Base-by-base conservation (phyloP, 495 filamentous ascomycete species). In the Lepidopterella palustris region DNA sequence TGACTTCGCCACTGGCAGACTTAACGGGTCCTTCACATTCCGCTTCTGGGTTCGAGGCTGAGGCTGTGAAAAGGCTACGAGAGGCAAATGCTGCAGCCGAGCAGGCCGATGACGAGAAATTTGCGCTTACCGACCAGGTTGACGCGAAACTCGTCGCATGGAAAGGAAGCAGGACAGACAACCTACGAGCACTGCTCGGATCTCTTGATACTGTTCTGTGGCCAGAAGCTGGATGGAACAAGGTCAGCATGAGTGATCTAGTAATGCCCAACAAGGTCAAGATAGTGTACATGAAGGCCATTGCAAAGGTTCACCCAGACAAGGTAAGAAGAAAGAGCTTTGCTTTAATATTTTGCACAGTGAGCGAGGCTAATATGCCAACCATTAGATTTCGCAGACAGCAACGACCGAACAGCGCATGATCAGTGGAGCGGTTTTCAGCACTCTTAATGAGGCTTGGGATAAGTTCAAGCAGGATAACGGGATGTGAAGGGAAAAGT, bases 251-350 rank as follows among this genome's bases (percentile, higher is more conserved):
- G 84, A 84, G 88, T 51, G 92, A 98, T 72, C 70, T 98, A 64
- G 84, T 98, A 35, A 76, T 95, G 77, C 84, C 91, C 42, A 86
- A 85, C 49, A 95, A 89, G 79, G 93, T 97, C 51, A 98, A 98
- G 83, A 83, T 97, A 55, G 80, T 88, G 57, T 98, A 98, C 68
- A 97, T 98, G 93, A 96, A 95, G 82, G 93, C 90, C 4, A 97
- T 98, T 84, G 87, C 84, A 5, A 97, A 96, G 80, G 91, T 93
- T 63, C 93, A 98, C 79, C 93, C 93, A 60, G 93, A 98, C 71
- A 98, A 98, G 86, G 93, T 97, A 77, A 71, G 83, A 76, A n/a
- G n/a, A n/a, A n/a, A n/a, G n/a, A n/a, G n/a, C n/a, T n/a, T n/a
- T n/a, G n/a, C n/a, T n/a, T 61, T 56, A 13, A 27, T 15, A 10